Percentiles rank a stretch among this genome's conserved stretches.
These are phyloP conservation scores for Rhodosporidiobolus sp. DNA, from an alignment of 768 basidiomycete genomes.

Conservation along the genomic window DNA sequence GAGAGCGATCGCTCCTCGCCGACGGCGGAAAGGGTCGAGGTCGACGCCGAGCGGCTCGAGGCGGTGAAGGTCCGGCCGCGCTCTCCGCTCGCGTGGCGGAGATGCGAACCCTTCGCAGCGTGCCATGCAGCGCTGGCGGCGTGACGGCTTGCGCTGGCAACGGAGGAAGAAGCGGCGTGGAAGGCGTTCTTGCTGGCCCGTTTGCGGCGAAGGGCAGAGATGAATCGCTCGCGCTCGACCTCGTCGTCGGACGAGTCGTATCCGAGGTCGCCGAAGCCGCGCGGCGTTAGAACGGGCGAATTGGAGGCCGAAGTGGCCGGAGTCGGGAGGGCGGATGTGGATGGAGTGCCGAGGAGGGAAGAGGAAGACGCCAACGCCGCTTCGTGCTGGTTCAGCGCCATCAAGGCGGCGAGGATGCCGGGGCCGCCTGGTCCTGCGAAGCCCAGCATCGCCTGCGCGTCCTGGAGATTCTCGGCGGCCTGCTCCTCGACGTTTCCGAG, in stretches of 20 bases:
- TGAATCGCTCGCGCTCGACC: conserved; percentile 33
- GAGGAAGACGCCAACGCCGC: conserved; percentile 7
- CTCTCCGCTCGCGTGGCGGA: not conserved
- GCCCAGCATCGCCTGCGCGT: conserved; percentile 40
- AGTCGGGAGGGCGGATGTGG: conserved; percentile 41
- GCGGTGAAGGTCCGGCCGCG: conserved; percentile 4
- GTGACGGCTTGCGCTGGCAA: not conserved
- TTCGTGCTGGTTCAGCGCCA: conserved; percentile 61
- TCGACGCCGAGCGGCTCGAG: not conserved
- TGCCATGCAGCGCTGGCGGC: not conserved
- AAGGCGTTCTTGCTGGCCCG: conserved; percentile 30
- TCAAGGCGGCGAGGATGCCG: conserved; percentile 64
- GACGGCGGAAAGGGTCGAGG: conserved; percentile 8
- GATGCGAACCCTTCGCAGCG: conserved; percentile 9
- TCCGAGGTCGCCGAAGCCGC: conserved; percentile 13
- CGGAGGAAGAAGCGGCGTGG: not conserved
- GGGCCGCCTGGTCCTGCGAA: conserved; percentile 7
- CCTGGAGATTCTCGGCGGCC: conserved; percentile 7
- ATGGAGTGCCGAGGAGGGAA: conserved; percentile 17
- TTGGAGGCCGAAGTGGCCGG: conserved; percentile 42
- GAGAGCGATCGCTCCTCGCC: not conserved
- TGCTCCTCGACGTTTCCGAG: conserved; percentile 22
- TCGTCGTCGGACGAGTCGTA: conserved; percentile 43
- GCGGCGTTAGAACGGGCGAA: not conserved
- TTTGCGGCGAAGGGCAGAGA: conserved; percentile 33